A percentile compares a stretch with the other conserved stretches of the same genome.
Conservation (phyloP, 495 filamentous ascomycete species). For the Aspergillus panamensis region DNA sequence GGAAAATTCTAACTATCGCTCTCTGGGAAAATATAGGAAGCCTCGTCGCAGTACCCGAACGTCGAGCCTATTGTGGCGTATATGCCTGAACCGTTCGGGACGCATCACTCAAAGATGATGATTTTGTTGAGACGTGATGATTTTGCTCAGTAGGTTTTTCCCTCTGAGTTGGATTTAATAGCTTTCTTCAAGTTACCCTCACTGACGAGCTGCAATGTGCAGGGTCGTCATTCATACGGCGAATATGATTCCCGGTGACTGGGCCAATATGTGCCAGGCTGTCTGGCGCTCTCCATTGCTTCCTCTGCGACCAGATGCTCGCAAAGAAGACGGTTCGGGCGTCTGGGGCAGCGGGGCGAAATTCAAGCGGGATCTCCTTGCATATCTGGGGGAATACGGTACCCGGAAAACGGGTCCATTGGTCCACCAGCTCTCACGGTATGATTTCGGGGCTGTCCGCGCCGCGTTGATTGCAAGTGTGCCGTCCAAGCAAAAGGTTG, state of each 20-base stretch:
- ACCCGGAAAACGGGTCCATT: conserved; percentile 48
- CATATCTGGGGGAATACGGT: conserved; percentile 71
- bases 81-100: conserved; percentile 84
- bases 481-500: conserved; percentile 59
- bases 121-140: conserved; percentile 74
- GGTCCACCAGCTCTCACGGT: conserved; percentile 52
- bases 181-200: not conserved
- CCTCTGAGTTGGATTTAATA: not conserved
- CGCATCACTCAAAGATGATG: conserved; percentile 87
- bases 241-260: conserved; percentile 83
- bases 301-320: conserved; percentile 37
- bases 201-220: not conserved
- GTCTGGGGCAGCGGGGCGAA: conserved; percentile 57
- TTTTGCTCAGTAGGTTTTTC: conserved; percentile 55
- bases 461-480: conserved; percentile 75
- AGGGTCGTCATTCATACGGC: conserved; percentile 81
- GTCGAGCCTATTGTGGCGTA: conserved; percentile 69
- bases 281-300: conserved; percentile 78
- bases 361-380: conserved; percentile 74
- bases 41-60: conserved; percentile 61
- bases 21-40: conserved; percentile 39
- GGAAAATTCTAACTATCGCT: not conserved
- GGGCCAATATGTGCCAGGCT: conserved; percentile 83
- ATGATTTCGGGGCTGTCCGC: conserved; percentile 68
- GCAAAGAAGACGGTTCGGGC: conserved; percentile 2